A percentile compares a stretch with the other conserved stretches of the same genome.
phyloP scores from a whole-genome alignment of 768 basidiomycete species.

The Termitomyces sp. region DNA sequence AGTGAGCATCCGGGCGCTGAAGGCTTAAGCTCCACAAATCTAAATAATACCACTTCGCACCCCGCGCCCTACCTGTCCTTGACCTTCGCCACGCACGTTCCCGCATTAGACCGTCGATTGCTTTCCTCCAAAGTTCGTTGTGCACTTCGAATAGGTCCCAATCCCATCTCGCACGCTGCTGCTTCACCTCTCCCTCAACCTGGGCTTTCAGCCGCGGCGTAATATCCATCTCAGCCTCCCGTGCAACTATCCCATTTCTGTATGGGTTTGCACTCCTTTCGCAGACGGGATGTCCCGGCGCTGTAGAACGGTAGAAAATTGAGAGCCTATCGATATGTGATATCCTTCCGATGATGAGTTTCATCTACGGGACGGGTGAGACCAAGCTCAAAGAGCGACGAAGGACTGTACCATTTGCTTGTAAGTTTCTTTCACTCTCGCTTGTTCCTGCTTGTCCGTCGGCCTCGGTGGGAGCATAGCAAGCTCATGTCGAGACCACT shows the following conservation, averaged over 20 bases:
- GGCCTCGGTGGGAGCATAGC: conserved; percentile 23
- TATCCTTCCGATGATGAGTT: conserved; percentile 20
- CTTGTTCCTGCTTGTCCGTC: conserved; percentile 24
- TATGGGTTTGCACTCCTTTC: conserved; percentile 20
- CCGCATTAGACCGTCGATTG: conserved; percentile 16
- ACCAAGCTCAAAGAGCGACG: neutral
- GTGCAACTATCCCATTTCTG: conserved; percentile 14
- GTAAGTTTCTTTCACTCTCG: conserved; percentile 24
- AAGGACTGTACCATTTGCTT: conserved; percentile 23
- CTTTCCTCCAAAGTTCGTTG: conserved; percentile 21
- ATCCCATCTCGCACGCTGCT: conserved; percentile 23
- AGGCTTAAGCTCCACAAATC: conserved; percentile 25
- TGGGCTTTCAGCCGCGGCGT: conserved; percentile 20
- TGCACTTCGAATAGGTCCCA: conserved; percentile 26
- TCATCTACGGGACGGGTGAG: conserved; percentile 12
- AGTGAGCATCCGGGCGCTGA: conserved; percentile 27
- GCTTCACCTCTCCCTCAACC: conserved; percentile 18
- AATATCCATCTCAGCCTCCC: conserved; percentile 17
- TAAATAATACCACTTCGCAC: conserved; percentile 25
- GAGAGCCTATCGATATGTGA: conserved; percentile 18
- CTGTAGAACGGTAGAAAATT: conserved; percentile 26
- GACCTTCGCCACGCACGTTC: conserved; percentile 16
- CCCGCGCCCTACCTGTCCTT: conserved; percentile 6
- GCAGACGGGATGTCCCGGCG: conserved; percentile 24
- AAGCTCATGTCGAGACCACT: conserved; percentile 29